A percentile compares a stretch with the other conserved stretches of the same genome.
Evolutionary conservation across 306 rosid species (phyloP).

Genomic region (Quercus gilva): DNA sequence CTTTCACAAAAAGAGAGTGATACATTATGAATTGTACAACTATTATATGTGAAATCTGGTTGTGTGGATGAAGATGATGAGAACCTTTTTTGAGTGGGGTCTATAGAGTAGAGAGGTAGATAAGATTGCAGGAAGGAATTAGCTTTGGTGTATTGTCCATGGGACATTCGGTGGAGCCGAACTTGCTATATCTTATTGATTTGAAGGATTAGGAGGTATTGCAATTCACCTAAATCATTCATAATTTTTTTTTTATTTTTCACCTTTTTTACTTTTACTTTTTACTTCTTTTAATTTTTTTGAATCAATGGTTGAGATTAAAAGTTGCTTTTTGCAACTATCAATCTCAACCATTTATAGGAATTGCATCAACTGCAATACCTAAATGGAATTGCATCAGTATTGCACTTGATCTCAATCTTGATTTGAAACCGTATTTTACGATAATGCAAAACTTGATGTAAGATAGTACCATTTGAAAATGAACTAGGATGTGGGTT

Average conservation of each 20-base stretch:
- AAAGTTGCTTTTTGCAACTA: too few relatives aligned
- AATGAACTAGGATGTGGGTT: not conserved
- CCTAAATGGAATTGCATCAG: too few relatives aligned
- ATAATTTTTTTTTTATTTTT: too few relatives aligned
- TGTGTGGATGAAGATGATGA: slow-evolving; percentile 17
- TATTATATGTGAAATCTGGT: slow-evolving; percentile 4
- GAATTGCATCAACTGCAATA: too few relatives aligned
- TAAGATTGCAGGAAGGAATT: not conserved
- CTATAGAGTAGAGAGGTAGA: not conserved
- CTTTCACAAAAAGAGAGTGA: slow-evolving; percentile 8
- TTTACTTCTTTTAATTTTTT: too few relatives aligned
- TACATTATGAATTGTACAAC: not conserved
- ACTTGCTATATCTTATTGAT: not conserved
- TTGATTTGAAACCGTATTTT: not conserved
- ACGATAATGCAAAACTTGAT: slow-evolving; percentile 10
- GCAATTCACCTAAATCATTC: too few relatives aligned
- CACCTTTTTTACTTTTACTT: too few relatives aligned
- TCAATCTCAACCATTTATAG: too few relatives aligned
- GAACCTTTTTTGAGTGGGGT: slow-evolving; percentile 11
- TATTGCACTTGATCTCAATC: too few relatives aligned
- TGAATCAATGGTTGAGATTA: too few relatives aligned
- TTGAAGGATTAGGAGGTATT: too few relatives aligned
- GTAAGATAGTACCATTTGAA: not conserved
- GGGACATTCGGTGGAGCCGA: slow-evolving; percentile 18
- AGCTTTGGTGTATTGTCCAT: not conserved